A percentile compares a stretch with the other conserved stretches of the same genome.
These are phyloP conservation scores for Rickenella mellea DNA, from an alignment of 768 basidiomycete genomes.

Conservation along the genomic window DNA sequence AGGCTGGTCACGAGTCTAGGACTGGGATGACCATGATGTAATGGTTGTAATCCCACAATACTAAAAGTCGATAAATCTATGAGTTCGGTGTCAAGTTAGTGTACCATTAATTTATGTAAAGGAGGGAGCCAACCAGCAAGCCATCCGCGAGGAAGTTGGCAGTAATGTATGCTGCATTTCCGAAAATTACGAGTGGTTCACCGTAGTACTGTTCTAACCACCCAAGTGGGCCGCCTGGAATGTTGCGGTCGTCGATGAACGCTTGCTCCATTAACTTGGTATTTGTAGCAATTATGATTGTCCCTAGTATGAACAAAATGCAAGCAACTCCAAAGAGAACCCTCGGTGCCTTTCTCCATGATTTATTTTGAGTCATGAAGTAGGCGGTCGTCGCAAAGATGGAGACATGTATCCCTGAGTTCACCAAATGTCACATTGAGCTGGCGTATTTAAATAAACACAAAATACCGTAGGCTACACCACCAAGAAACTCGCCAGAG, in stretches of 20 bases:
- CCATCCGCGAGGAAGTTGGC: constrained; percentile 12
- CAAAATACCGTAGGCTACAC: constrained; percentile 18
- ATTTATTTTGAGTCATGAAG: too few relatives aligned
- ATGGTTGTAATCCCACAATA: constrained; percentile 10
- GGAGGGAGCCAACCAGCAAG: neutral
- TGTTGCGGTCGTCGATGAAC: constrained; percentile 14
- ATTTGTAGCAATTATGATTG: constrained; percentile 11
- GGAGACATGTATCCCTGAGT: too few relatives aligned
- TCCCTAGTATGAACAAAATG: constrained; percentile 12
- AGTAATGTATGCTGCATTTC: constrained; percentile 18
- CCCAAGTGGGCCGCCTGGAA: constrained; percentile 11
- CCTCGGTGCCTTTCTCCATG: too few relatives aligned
- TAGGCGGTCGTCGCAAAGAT: too few relatives aligned
- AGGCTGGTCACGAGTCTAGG: too few relatives aligned
- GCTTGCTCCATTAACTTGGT: constrained; percentile 8
- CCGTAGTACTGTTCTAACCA: constrained; percentile 5
- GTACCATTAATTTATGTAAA: too few relatives aligned
- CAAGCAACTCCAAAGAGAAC: too few relatives aligned
- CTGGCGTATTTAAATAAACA: too few relatives aligned
- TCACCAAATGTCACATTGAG: too few relatives aligned
- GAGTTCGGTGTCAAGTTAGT: too few relatives aligned
- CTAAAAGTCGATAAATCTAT: constrained; percentile 15
- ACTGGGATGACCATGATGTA: constrained; percentile 9
- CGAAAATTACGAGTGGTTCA: constrained; percentile 8
- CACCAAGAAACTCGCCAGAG: constrained; percentile 13